Conservation (phyloP, 2,329 filamentous ascomycete species). For the Pestalotiopsis fici region DNA sequence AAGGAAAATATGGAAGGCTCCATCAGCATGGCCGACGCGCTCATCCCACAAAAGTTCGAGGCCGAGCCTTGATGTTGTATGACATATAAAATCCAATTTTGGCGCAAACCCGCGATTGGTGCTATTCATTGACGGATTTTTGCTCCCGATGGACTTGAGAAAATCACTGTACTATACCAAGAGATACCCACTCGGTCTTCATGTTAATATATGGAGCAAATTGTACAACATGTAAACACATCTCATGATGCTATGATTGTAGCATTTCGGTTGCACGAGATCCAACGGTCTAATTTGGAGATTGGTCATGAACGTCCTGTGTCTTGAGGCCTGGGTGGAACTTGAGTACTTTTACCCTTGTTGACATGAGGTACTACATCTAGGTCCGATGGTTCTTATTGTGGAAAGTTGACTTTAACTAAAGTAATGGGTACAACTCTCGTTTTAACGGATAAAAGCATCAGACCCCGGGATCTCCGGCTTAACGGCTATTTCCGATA, state of each 20-base stretch:
- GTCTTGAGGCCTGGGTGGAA: neutral
- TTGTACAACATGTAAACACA: neutral
- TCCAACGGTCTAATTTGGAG: neutral
- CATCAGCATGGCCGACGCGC: slow-evolving; percentile 73
- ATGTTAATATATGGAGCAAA: neutral
- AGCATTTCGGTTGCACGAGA: neutral
- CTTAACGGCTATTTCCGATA: too few relatives aligned
- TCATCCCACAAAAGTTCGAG: slow-evolving; percentile 61
- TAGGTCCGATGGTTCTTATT: neutral
- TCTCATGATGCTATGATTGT: neutral
- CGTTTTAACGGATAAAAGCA: too few relatives aligned
- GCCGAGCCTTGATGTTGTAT: slow-evolving; percentile 29
- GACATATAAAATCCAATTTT: neutral
- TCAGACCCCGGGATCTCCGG: too few relatives aligned
- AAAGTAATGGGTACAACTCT: too few relatives aligned
- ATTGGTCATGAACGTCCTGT: neutral
- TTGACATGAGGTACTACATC: neutral
- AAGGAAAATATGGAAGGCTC: slow-evolving; percentile 89
- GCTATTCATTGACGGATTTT: neutral
- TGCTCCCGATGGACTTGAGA: too few relatives aligned
- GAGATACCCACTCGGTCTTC: neutral
- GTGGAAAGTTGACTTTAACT: too few relatives aligned
- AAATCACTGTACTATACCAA: neutral
- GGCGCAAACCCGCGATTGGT: too few relatives aligned
- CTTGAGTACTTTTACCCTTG: neutral